These are phyloP conservation scores for Aspergillus fumigatiaffinis DNA, from an alignment of 2,329 filamentous ascomycete species.

Conservation along the genomic window DNA sequence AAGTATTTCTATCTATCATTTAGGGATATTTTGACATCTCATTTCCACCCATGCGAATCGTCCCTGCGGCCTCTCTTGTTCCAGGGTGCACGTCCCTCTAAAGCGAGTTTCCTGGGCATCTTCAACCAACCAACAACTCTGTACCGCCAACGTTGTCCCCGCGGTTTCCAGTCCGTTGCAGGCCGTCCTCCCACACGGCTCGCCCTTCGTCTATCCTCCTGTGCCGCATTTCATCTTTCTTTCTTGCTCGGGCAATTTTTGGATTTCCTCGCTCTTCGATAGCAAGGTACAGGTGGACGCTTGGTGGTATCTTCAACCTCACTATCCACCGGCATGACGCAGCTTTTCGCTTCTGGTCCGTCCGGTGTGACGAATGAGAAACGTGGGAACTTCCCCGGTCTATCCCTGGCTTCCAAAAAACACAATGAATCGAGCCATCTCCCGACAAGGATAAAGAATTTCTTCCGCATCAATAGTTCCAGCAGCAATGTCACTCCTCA, in stretches of 20 bases:
- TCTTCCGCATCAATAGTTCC: slow-evolving; percentile 62
- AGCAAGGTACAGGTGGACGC: background rate
- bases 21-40: slow-evolving; percentile 4
- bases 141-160: slow-evolving; percentile 1
- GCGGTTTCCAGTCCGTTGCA: background rate
- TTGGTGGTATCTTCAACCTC: background rate
- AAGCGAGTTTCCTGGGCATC: slow-evolving; percentile 10
- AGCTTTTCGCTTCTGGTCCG: slow-evolving; percentile 40
- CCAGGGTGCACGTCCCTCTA: slow-evolving; percentile 22
- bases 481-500: slow-evolving; percentile 38
- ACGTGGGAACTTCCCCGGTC: slow-evolving; percentile 44
- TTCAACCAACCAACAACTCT: slow-evolving; percentile 1
- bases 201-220: background rate
- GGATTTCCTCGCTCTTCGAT: background rate
- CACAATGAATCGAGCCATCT: slow-evolving; percentile 48
- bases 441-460: slow-evolving; percentile 64
- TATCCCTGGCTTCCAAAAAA: slow-evolving; percentile 44
- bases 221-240: background rate
- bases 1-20: slow-evolving; percentile 7
- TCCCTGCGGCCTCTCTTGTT: slow-evolving; percentile 16
- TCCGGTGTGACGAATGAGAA: slow-evolving; percentile 43
- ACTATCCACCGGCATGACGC: slow-evolving; percentile 34
- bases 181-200: background rate
- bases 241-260: background rate
- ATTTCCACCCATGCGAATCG: slow-evolving; percentile 15